These are phyloP conservation scores for Colletotrichum filicis DNA, from an alignment of 2,329 filamentous ascomycete genomes.

Conservation along the genomic window DNA sequence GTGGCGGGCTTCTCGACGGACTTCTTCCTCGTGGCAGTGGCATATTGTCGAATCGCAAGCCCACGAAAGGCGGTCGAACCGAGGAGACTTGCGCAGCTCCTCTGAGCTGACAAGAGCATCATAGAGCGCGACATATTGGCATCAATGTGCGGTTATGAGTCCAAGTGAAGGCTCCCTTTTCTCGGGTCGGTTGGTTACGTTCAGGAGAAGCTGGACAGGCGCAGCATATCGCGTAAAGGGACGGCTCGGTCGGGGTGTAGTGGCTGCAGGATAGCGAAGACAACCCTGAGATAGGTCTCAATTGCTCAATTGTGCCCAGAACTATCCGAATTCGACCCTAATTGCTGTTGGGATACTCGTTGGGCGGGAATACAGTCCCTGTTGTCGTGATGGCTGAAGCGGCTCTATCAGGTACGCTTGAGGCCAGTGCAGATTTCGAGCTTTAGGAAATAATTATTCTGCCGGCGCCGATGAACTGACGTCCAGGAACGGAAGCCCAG, in stretches of 20 bases:
- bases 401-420: background rate
- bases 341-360: background rate
- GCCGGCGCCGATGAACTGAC: conserved; percentile 13
- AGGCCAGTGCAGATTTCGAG: conserved; percentile 30
- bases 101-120: conserved; percentile 19
- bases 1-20: conserved; percentile 15
- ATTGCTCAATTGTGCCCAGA: background rate
- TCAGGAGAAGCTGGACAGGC: conserved; percentile 21
- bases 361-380: background rate
- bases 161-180: background rate
- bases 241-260: background rate
- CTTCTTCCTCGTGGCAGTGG: conserved; percentile 20
- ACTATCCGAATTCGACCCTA: too few species aligned
- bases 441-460: conserved; percentile 30
- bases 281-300: background rate
- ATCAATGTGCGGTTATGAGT: background rate
- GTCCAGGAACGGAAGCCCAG: background rate
- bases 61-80: conserved; percentile 17
- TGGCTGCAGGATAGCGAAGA: background rate
- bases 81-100: conserved; percentile 9
- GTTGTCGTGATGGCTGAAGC: conserved; percentile 1
- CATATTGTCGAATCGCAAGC: conserved; percentile 21
- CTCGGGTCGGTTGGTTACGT: conserved; percentile 1
- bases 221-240: conserved; percentile 20
- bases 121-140: conserved; percentile 1